Evolutionary conservation across 371 early-diverging fungal genomes (phyloP), one percentile per base, ranked within the genome.

Genomic region (Mucor circinelloides): DNA sequence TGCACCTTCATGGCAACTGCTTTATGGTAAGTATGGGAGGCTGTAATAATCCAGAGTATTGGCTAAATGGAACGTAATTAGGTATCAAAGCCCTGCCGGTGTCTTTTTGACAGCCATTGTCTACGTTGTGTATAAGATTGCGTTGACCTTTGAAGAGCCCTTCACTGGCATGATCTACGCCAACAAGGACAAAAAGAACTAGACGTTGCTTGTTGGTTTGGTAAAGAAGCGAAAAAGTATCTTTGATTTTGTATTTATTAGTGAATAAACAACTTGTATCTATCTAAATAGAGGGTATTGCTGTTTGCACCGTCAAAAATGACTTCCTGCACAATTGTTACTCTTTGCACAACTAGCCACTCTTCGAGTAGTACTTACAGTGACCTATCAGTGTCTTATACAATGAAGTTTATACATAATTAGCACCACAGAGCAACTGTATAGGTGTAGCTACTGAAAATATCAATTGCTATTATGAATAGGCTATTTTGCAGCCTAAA

Each of bases 1-100:
- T 79, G 95, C 74, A 88, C 88, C 63, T 96, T 96, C 76, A 68
- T 95, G 55, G 94, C 90, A 34, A 90, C 91, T 42, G 92, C 95
- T 48, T 77, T 96, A 46, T 95, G 92, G 94, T 88, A 91, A 62
- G 79, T 6, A 17, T 25, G 42, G 42, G 31, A 32, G 13, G 0
- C 6, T 21, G 23, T 25, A 25, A n/a, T 12, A 23, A 36, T 12
- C 1, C 6, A 6, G 19, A 13, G 6, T 8, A 27, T 25, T 21
- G 0, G 27, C 12, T 23, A 38, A 58, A 13, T 3, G 7, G 10
- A 9, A 1, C 28, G 27, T 27, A 0, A 27, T 44, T 68, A 89
- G 89, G 87, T 86, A 83, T 54, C 78, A 76, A 57, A 83, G 83
- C 34, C 87, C 87, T 28, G 85, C 91, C 40, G 96, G 96, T 57